A percentile compares a stretch with the other conserved stretches of the same genome.
phyloP scores from a whole-genome alignment of 305 asterid genomes.

The Solanum hybrid region DNA sequence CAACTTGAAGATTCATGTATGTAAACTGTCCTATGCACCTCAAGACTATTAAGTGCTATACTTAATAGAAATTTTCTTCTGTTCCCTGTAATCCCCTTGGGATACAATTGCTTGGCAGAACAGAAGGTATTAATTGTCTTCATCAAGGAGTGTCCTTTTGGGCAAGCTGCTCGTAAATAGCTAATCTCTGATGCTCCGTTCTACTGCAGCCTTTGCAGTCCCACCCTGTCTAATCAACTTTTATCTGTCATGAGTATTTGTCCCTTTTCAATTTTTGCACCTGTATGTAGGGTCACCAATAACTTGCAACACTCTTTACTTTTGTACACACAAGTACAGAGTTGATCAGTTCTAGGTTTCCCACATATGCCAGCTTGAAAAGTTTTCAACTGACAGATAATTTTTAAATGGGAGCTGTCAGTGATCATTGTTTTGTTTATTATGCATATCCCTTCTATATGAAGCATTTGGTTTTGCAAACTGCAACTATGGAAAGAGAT shows the following conservation, averaged over 20 bases:
- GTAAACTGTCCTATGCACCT: background rate
- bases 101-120: background rate
- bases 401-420: background rate
- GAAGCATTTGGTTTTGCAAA: background rate
- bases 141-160: background rate
- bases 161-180: background rate
- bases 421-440: background rate
- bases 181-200: background rate
- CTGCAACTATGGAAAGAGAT: constrained; percentile 2
- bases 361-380: background rate
- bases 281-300: background rate
- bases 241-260: background rate
- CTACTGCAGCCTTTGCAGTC: background rate
- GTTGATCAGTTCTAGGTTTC: background rate
- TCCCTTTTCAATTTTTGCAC: background rate
- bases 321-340: background rate
- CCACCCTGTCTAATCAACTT: background rate
- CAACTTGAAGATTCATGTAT: background rate
- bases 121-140: background rate
- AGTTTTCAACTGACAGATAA: background rate
- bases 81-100: background rate
- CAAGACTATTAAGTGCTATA: background rate
- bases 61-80: background rate
- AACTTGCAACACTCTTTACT: background rate
- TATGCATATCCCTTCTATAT: background rate